phyloP scores from a whole-genome alignment of 1,139 yeast species.

The Debaryomycetaceae sp. region DNA sequence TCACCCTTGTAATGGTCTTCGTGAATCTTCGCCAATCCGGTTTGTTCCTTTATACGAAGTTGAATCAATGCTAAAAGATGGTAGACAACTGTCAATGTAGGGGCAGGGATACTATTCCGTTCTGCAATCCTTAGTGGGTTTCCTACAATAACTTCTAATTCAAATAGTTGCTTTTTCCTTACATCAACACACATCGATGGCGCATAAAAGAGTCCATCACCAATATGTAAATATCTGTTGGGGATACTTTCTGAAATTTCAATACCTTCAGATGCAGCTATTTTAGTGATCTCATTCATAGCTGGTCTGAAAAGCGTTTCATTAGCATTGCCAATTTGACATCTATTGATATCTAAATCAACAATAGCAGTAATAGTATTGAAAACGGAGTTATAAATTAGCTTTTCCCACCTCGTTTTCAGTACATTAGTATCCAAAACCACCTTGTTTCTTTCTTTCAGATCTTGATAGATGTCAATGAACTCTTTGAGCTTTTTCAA shows the following conservation, averaged over 20 bases:
- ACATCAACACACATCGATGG: conserved; percentile 77
- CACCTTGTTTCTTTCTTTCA: conserved; percentile 37
- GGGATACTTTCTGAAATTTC: conserved; percentile 43
- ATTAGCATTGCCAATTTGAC: conserved; percentile 53
- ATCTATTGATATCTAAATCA: conserved; percentile 53
- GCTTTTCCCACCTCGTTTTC: conserved; percentile 66
- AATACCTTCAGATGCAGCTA: conserved; percentile 65
- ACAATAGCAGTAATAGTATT: conserved; percentile 60
- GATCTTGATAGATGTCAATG: conserved; percentile 46
- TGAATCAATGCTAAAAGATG: conserved; percentile 58
- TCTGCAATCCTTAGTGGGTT: conserved; percentile 64
- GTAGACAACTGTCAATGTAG: conserved; percentile 56
- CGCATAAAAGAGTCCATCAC: conserved; percentile 61
- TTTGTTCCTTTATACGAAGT: conserved; percentile 53
- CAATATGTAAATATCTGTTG: conserved; percentile 51
- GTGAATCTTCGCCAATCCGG: conserved; percentile 38
- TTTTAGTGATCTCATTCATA: conserved; percentile 58
- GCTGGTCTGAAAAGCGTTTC: conserved; percentile 54
- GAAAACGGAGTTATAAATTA: conserved; percentile 65
- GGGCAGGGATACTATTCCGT: conserved; percentile 53
- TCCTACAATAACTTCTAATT: conserved; percentile 68
- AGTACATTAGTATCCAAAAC: conserved; percentile 47
- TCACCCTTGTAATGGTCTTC: conserved; percentile 23
- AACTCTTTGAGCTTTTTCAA: conserved; percentile 34
- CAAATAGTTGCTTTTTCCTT: conserved; percentile 67